A percentile compares a stretch with the other conserved stretches of the same genome.
Conservation (phyloP, 345 rosid species). For the Psidium guajava region DNA sequence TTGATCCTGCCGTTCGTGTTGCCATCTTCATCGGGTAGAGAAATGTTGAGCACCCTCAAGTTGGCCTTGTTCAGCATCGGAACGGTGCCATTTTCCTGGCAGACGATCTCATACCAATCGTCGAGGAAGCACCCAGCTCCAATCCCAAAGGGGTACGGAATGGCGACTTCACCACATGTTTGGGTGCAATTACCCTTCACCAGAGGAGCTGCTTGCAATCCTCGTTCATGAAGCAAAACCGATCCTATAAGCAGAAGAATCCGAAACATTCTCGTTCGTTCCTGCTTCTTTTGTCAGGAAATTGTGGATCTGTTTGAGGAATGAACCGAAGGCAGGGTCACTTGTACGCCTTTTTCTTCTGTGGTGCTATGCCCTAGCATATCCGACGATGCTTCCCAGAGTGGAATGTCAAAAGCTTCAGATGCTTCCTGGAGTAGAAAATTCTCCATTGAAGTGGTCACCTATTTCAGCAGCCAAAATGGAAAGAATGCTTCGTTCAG, state of each 20-base stretch:
- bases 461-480: not conserved
- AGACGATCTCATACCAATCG: slow-evolving; percentile 5
- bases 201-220: not conserved
- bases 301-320: not conserved
- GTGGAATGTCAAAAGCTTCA: not conserved
- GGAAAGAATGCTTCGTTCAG: not conserved
- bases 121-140: slow-evolving; percentile 1
- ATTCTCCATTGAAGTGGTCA: not conserved
- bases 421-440: not conserved
- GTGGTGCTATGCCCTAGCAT: not conserved
- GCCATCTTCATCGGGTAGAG: not conserved
- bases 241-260: slow-evolving; percentile 35
- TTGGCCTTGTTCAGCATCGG: not conserved
- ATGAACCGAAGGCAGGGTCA: not conserved
- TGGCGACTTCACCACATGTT: not conserved
- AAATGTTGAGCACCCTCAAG: not conserved
- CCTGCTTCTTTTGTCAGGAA: not conserved
- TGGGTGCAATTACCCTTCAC: not conserved
- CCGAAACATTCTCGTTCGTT: not conserved
- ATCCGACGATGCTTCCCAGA: not conserved
- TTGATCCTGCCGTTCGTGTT: not conserved
- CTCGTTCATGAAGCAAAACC: not conserved
- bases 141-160: slow-evolving; percentile 4
- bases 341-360: not conserved
- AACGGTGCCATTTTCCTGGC: not conserved